Evolutionary conservation across 352 stramenopile genomes (phyloP).

Genomic region (Phytopythium boreale): DNA sequence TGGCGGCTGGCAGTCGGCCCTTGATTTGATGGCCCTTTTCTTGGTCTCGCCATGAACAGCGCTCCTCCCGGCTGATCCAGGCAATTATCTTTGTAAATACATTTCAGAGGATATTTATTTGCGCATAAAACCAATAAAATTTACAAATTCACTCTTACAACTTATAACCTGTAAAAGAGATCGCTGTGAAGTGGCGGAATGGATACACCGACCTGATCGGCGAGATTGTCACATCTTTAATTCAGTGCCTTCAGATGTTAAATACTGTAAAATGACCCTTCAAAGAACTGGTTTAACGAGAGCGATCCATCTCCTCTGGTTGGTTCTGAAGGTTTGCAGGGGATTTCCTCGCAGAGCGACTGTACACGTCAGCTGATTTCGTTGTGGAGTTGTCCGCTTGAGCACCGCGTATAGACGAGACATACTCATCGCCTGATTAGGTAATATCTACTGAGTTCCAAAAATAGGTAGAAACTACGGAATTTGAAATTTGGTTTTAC

Average conservation of each 20-base stretch:
- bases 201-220: neutral
- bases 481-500: neutral
- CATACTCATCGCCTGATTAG: constrained; percentile 6
- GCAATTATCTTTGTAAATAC: neutral
- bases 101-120: neutral
- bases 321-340: neutral
- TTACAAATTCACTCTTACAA: neutral
- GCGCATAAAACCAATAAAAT: no score
- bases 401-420: neutral
- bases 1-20: neutral
- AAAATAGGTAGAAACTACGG: neutral
- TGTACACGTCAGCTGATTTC: constrained; percentile 5
- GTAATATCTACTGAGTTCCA: neutral
- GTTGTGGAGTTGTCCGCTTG: constrained; percentile 5
- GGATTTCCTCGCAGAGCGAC: neutral
- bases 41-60: no score
- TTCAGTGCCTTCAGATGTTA: neutral
- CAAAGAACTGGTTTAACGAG: neutral
- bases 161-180: neutral
- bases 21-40: no score
- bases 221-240: neutral
- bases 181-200: neutral
- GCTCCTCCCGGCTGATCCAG: no score
- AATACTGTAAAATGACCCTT: neutral
- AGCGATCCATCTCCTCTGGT: neutral